Evolutionary conservation across 768 basidiomycete species (phyloP).

Genomic region (Chiua virens): DNA sequence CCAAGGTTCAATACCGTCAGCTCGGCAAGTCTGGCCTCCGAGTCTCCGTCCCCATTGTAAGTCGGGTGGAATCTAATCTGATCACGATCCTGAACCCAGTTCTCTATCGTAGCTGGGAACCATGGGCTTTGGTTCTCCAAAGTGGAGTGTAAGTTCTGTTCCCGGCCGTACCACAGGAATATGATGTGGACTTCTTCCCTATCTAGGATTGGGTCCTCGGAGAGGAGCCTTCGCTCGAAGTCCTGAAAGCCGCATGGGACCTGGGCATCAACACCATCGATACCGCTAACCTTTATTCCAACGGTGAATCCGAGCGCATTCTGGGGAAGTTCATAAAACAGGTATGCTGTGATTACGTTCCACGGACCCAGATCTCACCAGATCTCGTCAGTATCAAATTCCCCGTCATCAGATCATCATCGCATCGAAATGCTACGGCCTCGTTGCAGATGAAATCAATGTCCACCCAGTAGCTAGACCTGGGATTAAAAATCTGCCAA

Average conservation of each 20-base stretch:
- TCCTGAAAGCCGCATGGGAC: conserved; percentile 41
- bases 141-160: conserved; percentile 24
- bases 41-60: conserved; percentile 36
- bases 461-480: neutral
- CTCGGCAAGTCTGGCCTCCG: conserved; percentile 34
- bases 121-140: conserved; percentile 27
- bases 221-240: conserved; percentile 28
- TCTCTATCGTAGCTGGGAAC: conserved; percentile 22
- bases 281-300: conserved; percentile 39
- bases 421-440: conserved; percentile 26
- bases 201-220: conserved; percentile 27
- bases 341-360: neutral
- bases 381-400: conserved; percentile 27
- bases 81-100: neutral
- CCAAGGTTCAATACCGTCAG: conserved; percentile 26
- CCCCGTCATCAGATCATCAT: conserved; percentile 35
- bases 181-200: neutral
- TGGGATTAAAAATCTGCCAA: neutral
- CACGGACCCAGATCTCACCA: neutral
- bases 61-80: neutral
- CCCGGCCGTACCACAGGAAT: neutral
- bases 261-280: conserved; percentile 42
- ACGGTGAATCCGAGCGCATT: conserved; percentile 38
- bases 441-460: conserved; percentile 10
- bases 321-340: conserved; percentile 39